Evolutionary conservation across 495 filamentous ascomycete species (phyloP).

Genomic region (Tuber borchii): DNA sequence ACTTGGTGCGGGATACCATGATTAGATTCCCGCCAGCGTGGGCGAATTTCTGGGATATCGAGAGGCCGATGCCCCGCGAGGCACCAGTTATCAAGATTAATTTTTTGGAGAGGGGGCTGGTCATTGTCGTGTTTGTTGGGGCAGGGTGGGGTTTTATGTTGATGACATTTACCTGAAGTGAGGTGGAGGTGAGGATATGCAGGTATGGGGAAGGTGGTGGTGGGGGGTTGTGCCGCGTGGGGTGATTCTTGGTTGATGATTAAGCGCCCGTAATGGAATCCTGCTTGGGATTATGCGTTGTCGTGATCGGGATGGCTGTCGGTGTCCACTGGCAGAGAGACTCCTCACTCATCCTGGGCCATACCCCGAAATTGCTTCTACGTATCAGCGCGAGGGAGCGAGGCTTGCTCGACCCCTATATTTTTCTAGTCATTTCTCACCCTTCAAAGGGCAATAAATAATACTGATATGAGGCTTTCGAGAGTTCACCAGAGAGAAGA

Average conservation of each 20-base stretch:
- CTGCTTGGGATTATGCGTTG: neutral
- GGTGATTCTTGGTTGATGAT: neutral
- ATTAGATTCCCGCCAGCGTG: slow-evolving; percentile 54
- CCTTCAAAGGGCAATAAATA: no score
- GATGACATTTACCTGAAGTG: neutral
- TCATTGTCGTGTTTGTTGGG: neutral
- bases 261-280: neutral
- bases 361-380: neutral
- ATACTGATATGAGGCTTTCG: no score
- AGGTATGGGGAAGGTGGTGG: neutral
- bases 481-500: neutral
- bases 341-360: no score
- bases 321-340: no score
- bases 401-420: neutral
- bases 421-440: neutral
- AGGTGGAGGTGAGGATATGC: neutral
- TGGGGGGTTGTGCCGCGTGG: neutral
- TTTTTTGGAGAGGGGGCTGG: slow-evolving; percentile 44
- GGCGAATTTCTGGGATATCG: slow-evolving; percentile 63
- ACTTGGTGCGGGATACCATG: slow-evolving; percentile 50
- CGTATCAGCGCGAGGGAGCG: neutral
- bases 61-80: slow-evolving; percentile 59
- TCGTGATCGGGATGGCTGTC: neutral
- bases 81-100: slow-evolving; percentile 58
- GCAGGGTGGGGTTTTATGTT: neutral